Conservation (phyloP, 2,329 filamentous ascomycete genomes). For the Alternaria postmessia region DNA sequence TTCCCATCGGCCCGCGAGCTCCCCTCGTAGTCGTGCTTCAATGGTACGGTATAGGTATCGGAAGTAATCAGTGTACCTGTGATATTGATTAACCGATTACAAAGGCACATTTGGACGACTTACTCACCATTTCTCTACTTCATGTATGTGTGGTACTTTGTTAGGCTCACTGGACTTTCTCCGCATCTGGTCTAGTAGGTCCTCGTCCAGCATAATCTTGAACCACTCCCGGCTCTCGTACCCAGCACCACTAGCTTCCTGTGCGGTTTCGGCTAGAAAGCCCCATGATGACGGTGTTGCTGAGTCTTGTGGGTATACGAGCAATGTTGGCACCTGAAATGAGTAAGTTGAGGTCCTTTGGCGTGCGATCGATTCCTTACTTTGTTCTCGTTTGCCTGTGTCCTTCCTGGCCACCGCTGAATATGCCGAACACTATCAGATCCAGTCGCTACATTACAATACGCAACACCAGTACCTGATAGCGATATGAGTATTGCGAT, state of each 20-base stretch:
- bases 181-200: conserved; percentile 43
- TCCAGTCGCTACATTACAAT: conserved; percentile 45
- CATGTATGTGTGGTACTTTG: conserved; percentile 49
- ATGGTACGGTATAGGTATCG: conserved; percentile 57
- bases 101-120: rapidly evolving
- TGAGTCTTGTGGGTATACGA: conserved; percentile 57
- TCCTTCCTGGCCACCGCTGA: conserved; percentile 63
- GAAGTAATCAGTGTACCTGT: conserved; percentile 58
- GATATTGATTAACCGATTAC: conserved; percentile 51
- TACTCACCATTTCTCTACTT: conserved; percentile 58
- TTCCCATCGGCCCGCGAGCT: conserved; percentile 50
- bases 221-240: conserved; percentile 60
- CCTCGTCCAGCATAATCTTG: conserved; percentile 62
- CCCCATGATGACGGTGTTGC: conserved; percentile 59
- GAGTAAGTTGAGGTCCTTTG: not conserved
- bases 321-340: conserved; percentile 57
- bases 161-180: conserved; percentile 15
- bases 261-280: conserved; percentile 56
- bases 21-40: conserved; percentile 52
- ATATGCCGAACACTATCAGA: conserved; percentile 41
- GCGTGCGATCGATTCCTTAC: not conserved
- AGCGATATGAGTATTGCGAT: not conserved
- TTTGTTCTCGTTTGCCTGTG: conserved; percentile 63
- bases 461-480: conserved; percentile 47
- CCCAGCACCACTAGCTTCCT: conserved; percentile 52